Evolutionary conservation across 768 basidiomycete genomes (phyloP), one percentile per base, ranked within the genome.

Genomic region (Termitomyces sp.): DNA sequence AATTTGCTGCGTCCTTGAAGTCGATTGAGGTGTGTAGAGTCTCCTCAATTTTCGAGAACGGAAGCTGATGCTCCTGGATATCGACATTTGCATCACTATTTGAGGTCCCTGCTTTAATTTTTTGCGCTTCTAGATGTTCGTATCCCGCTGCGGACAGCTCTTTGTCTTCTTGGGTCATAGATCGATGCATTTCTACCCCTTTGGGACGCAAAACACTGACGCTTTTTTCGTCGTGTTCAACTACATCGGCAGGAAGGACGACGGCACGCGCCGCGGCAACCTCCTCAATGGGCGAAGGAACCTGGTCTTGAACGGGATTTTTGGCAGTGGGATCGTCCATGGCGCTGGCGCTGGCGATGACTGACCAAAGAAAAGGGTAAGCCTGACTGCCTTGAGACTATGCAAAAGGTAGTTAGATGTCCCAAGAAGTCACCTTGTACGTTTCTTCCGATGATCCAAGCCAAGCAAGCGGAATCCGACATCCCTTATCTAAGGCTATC

Each of bases 71-170:
- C 63, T 86, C 86, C 6, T 70, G 66, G 43, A 87, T 82, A 62
- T 87, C 85, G 63, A 82, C 77, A 38, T 79, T 69, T 45, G 77
- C 69, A 21, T 71, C 61, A 40, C 70, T 64, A 9, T 58, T 41
- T 11, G 61, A 61, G 8, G 66, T 53, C 17, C 57, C 70, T 42
- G 71, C 68, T 46, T 72, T 71, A 12, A 64, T 62, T 59, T 79
- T 78, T 53, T 77, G 71, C 57, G 75, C 72, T 31, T 78, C 71
- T 28, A 87, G 73, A 63, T 85, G 82, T 50, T 82, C 82, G 65
- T 87, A 87, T 1, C 84, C 84, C n/a, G 85, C 85, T 2, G 79
- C 82, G 14, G 84, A 82, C 48, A 87, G 78, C 49, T 83, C 82
- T 61, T 76, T 80, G 56, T 86, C 84, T 65, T 86, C 85, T 62